phyloP scores from a whole-genome alignment of 352 stramenopile species.

The Phytophthora palmivora region DNA sequence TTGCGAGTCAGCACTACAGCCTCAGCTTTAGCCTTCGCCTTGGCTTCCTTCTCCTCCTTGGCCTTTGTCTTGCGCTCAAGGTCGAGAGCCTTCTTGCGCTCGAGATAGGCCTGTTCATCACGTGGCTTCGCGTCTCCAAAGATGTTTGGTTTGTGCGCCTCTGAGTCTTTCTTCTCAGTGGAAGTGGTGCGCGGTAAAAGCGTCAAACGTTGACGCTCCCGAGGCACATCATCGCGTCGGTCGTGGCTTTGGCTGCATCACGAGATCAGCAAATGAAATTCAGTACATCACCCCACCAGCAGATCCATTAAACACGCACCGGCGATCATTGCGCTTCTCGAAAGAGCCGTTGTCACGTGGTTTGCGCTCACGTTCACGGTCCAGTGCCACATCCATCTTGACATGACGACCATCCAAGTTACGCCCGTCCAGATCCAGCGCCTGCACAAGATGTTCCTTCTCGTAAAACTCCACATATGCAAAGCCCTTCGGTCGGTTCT shows the following conservation, averaged over 20 bases:
- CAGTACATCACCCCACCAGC: background rate
- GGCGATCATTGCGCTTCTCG: constrained; percentile 62
- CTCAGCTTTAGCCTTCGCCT: constrained; percentile 24
- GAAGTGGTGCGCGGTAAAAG: constrained; percentile 65
- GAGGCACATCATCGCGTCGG: constrained; percentile 14
- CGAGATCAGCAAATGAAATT: constrained; percentile 10
- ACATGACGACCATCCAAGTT: constrained; percentile 51
- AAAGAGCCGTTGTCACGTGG: constrained; percentile 55
- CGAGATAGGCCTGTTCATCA: constrained; percentile 70
- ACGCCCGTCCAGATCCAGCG: constrained; percentile 66
- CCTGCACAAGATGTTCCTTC: constrained; percentile 69
- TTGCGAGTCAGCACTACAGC: constrained; percentile 19
- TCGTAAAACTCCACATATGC: constrained; percentile 86
- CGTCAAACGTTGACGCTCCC: constrained; percentile 67
- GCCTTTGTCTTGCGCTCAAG: constrained; percentile 12
- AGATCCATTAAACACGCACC: constrained; percentile 31
- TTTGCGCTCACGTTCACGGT: constrained; percentile 58
- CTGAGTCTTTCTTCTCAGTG: constrained; percentile 40
- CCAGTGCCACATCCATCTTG: constrained; percentile 78
- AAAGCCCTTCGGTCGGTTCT: constrained; percentile 81
- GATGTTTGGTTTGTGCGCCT: constrained; percentile 62
- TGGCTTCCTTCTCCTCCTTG: constrained; percentile 28
- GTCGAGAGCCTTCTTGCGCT: constrained; percentile 62
- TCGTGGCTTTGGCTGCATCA: constrained; percentile 29
- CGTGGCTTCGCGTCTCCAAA: constrained; percentile 90